phyloP scores from a whole-genome alignment of 176 grass and related monocot species.

The Cenchrus fungigraminus region DNA sequence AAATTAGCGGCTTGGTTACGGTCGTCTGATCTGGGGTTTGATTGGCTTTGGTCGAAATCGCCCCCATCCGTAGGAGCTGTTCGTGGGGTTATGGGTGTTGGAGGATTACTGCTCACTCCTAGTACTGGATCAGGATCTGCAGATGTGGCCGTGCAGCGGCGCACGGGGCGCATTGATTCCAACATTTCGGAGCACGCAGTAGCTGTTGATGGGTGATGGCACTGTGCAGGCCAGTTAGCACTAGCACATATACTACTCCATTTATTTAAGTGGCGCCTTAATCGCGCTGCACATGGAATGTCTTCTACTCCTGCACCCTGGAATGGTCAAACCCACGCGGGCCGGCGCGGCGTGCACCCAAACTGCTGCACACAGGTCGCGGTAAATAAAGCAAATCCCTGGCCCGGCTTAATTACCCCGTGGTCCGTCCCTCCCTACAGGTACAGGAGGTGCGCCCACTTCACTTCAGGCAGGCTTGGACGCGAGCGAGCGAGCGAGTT shows the following conservation, averaged over 20 bases:
- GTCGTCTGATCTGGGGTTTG: background rate
- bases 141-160: background rate
- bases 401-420: background rate
- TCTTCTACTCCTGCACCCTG: conserved; percentile 20
- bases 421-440: background rate
- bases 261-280: conserved; percentile 15
- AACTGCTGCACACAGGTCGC: background rate
- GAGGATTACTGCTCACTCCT: background rate
- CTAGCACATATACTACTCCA: background rate
- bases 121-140: background rate
- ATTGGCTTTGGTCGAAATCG: background rate
- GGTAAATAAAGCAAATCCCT: conserved; percentile 6
- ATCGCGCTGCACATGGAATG: conserved; percentile 54
- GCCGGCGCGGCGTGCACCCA: background rate
- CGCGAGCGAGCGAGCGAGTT: background rate
- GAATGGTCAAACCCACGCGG: conserved; percentile 35
- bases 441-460: background rate
- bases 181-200: conserved; percentile 13
- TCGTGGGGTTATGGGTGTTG: too few species aligned
- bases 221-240: background rate
- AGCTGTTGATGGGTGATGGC: background rate
- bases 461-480: conserved; percentile 29
- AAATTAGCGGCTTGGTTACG: background rate
- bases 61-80: too few species aligned
- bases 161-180: conserved; percentile 11